Evolutionary conservation across 257 asterid species (phyloP), one percentile per base, ranked within the genome.

Genomic region (Plantago major): DNA sequence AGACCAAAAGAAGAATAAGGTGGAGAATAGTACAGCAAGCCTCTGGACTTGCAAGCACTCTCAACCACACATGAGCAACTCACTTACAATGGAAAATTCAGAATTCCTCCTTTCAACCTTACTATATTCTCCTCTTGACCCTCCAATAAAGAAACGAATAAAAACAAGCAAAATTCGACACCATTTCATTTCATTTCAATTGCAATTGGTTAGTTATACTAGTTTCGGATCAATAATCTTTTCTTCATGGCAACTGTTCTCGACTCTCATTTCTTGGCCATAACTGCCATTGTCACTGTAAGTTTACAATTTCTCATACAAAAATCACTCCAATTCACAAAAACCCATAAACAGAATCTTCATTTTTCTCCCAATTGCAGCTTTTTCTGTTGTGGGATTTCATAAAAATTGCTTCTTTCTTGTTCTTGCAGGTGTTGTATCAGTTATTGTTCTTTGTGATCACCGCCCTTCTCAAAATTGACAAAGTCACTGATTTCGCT

Each of bases 401-500:
- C 58, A 49, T 9, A 11, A 66, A 64, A 44, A 50, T 74, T n/a
- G 71, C 2, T 57, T 46, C 22, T 67, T 58, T 43, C 65, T 60
- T 59, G 47, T 60, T 73, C 69, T 81, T 74, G 84, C 77, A 93
- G 99, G 92, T 89, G 79, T 83, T 74, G 42, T 93, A 89, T 85
- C 99, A 93, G 58, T 73, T 89, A 0, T 15, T 73, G 52, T 93
- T 93, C 89, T 93, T 93, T 56, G 52, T 83, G 52, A 78, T 93
- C 78, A 89, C 99, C 17, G 97, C 97, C 30, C 90, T 93, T 64
- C 75, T 93, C 42, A 84, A 68, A 73, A 78, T 93, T 67, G 99
- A 93, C 77, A 93, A 93, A 76, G 87, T 93, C 70, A 93, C 99
- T 11, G 99, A 93, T 76, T 93, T 93, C 72, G 97, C 99, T 1